Conservation (phyloP, 2,329 filamentous ascomycete species). For the Reticulascus tulasneorum region DNA sequence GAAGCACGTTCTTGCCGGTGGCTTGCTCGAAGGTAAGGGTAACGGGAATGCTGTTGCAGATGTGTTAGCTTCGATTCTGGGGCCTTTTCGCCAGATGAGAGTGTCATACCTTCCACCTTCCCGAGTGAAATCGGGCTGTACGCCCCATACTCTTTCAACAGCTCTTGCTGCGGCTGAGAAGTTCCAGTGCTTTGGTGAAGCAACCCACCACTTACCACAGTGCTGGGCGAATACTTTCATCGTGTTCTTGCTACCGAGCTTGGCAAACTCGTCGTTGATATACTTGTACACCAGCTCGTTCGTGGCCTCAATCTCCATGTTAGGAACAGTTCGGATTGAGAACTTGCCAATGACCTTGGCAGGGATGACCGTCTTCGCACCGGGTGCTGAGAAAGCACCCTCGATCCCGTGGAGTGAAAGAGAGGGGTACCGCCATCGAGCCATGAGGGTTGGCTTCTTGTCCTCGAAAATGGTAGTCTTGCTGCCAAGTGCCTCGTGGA, state of each 20-base stretch:
- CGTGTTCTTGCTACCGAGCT: constrained; percentile 88
- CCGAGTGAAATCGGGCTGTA: constrained; percentile 89
- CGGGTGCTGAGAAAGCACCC: constrained; percentile 87
- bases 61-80: neutral
- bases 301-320: constrained; percentile 92
- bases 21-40: constrained; percentile 97
- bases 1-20: constrained; percentile 93
- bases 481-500: constrained; percentile 88
- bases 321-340: constrained; percentile 92
- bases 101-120: constrained; percentile 77
- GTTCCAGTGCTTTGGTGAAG: constrained; percentile 98
- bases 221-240: constrained; percentile 79
- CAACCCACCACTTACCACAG: constrained; percentile 97
- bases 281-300: constrained; percentile 82
- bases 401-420: constrained; percentile 93
- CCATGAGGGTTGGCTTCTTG: constrained; percentile 93
- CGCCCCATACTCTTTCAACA: constrained; percentile 91
- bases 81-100: neutral
- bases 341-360: constrained; percentile 98
- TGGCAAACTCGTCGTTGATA: constrained; percentile 78
- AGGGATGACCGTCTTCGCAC: constrained; percentile 97
- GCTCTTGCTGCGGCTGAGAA: constrained; percentile 92
- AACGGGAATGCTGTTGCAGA: constrained; percentile 74
- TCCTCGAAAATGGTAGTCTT: constrained; percentile 81
- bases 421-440: constrained; percentile 90